A percentile compares a stretch with the other conserved stretches of the same genome.
phyloP scores from a whole-genome alignment of 2,329 filamentous ascomycete species.

The Colletotrichum sp. region DNA sequence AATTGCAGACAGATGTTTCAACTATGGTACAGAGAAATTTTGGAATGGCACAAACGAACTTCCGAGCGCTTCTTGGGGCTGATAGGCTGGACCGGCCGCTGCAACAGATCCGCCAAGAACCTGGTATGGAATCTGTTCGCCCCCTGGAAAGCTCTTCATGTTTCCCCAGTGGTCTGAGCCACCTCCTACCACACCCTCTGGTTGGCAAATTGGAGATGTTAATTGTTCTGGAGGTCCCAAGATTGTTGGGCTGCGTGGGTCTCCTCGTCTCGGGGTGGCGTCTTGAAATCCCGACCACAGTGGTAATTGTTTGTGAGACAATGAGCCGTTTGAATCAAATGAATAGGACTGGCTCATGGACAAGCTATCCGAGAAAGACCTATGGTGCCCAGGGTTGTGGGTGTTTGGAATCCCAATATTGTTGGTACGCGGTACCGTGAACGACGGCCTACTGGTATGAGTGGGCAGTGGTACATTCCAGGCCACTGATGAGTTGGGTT shows the following conservation, averaged over 20 bases:
- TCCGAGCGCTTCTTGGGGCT: not conserved
- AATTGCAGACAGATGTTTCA: not conserved
- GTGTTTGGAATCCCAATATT: not conserved
- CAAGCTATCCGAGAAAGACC: conserved; percentile 8
- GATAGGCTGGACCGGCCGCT: not conserved
- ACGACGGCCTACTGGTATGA: not conserved
- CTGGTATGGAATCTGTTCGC: not conserved
- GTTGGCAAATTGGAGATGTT: not conserved
- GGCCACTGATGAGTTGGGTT: not conserved
- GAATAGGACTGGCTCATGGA: conserved; percentile 1
- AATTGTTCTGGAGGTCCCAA: not conserved
- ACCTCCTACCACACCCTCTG: not conserved
- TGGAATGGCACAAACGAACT: conserved; percentile 2
- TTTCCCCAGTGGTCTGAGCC: not conserved
- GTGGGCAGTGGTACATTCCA: not conserved
- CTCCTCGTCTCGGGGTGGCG: not conserved
- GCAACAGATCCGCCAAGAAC: not conserved
- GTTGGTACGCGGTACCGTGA: not conserved
- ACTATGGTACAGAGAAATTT: conserved; percentile 15
- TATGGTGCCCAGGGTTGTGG: not conserved
- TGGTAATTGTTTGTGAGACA: not conserved
- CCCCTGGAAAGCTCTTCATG: not conserved
- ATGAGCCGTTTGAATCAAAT: not conserved
- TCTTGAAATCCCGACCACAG: conserved; percentile 1
- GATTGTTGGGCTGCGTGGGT: not conserved